Percentiles rank a stretch among this genome's conserved stretches.
phyloP scores from a whole-genome alignment of 345 rosid species.

The Populus alba region DNA sequence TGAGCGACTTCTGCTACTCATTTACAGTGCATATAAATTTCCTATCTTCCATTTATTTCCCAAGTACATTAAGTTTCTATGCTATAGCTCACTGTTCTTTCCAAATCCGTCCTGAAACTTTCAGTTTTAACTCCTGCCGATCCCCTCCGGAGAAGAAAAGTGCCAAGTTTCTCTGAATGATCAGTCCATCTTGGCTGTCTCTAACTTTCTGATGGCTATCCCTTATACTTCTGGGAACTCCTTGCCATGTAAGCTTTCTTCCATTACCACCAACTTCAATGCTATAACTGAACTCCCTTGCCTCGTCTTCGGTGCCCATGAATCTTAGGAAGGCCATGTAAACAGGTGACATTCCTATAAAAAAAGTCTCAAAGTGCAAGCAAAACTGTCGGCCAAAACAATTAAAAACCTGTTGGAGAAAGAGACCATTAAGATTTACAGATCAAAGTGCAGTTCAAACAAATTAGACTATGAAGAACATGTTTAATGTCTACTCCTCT shows the following conservation, averaged over 20 bases:
- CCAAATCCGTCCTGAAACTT: conserved; percentile 53
- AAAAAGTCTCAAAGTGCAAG: conserved; percentile 60
- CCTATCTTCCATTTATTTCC: neutral
- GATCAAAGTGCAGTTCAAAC: neutral
- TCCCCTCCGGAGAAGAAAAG: conserved; percentile 57
- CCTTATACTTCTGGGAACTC: conserved; percentile 52
- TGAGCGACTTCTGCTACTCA: neutral
- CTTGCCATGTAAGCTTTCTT: conserved; percentile 54
- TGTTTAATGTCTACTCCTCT: neutral
- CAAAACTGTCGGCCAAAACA: conserved; percentile 56
- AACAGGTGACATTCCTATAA: conserved; percentile 48
- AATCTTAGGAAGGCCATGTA: conserved; percentile 61
- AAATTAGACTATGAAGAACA: neutral
- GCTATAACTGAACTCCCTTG: conserved; percentile 50
- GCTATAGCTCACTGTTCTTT: conserved; percentile 34
- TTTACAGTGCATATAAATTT: neutral
- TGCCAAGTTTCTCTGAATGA: conserved; percentile 49
- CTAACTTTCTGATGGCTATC: conserved; percentile 55
- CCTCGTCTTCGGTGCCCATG: conserved; percentile 55
- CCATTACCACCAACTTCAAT: conserved; percentile 55
- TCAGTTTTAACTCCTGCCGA: conserved; percentile 44
- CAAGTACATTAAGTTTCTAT: neutral
- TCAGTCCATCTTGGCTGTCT: conserved; percentile 56
- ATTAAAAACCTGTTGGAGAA: conserved; percentile 39
- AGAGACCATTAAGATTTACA: neutral